Conservation (phyloP, 1,284 basidiomycete genomes). For the Apiotrichum veenhuisii region DNA sequence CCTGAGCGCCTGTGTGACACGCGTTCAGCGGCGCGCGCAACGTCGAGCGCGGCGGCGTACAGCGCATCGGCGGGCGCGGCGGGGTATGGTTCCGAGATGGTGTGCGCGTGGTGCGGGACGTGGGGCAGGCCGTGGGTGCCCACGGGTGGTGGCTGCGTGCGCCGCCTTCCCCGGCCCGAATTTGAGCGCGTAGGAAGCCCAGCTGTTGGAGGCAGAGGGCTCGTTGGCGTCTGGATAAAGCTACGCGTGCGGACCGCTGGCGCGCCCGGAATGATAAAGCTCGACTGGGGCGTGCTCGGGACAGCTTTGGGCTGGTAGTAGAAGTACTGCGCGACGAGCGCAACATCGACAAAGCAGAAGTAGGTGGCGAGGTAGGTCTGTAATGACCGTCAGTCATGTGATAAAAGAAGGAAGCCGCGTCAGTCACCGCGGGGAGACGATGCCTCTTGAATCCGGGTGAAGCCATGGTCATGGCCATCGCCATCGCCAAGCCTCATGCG, state of each 20-base stretch:
- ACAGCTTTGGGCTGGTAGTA: constrained; percentile 58
- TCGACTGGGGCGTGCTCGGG: neutral
- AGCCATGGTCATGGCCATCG: no score
- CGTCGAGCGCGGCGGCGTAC: constrained; percentile 47
- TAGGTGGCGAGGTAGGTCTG: constrained; percentile 84
- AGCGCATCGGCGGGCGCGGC: constrained; percentile 31
- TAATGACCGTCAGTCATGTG: neutral
- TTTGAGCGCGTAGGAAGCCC: neutral
- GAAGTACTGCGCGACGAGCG: constrained; percentile 69
- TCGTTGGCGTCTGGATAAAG: neutral
- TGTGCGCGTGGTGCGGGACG: constrained; percentile 18
- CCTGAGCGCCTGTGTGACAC: constrained; percentile 24
- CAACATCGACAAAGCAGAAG: constrained; percentile 74
- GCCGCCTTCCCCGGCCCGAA: constrained; percentile 6
- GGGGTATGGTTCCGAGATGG: neutral
- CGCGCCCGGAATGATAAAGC: neutral
- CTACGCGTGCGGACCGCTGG: neutral
- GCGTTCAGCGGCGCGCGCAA: constrained; percentile 48
- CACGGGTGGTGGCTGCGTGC: neutral
- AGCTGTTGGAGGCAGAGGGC: neutral
- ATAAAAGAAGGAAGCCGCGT: neutral
- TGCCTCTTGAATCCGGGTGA: neutral
- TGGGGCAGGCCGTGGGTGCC: neutral
- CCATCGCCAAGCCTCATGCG: no score
- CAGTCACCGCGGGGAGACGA: neutral